Conservation (phyloP, 495 filamentous ascomycete genomes). For the Copromyces sp. region DNA sequence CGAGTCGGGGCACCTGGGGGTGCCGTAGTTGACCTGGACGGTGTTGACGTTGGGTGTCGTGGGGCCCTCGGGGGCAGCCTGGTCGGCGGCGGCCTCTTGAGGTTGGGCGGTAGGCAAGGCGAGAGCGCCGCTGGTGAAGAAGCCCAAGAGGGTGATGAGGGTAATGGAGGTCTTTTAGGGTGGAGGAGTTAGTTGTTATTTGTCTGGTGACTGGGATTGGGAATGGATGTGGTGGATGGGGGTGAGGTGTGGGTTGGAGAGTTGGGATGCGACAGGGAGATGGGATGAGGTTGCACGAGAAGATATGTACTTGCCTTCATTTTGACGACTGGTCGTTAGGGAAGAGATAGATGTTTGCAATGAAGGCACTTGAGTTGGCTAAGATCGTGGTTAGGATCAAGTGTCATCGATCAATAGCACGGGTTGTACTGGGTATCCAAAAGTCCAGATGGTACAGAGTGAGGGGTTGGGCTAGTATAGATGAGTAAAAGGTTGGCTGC, state of each 20-base stretch:
- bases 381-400: neutral
- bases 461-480: neutral
- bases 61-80: neutral
- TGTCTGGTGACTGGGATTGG: neutral
- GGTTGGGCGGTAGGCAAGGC: neutral
- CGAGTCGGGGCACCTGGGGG: constrained; percentile 9
- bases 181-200: neutral
- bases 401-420: neutral
- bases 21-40: constrained; percentile 2
- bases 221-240: neutral
- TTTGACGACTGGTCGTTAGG: neutral
- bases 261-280: neutral
- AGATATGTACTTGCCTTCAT: neutral
- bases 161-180: neutral
- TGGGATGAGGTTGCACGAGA: neutral
- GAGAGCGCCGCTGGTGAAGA: neutral
- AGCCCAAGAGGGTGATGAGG: neutral
- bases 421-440: neutral
- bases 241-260: neutral
- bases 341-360: neutral
- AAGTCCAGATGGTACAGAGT: neutral
- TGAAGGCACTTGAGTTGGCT: neutral
- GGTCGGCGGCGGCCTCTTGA: neutral
- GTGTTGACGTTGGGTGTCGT: neutral
- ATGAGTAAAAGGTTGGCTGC: neutral